Evolutionary conservation across 1,284 basidiomycete species (phyloP).

Genomic region (Apiotrichum porosum): DNA sequence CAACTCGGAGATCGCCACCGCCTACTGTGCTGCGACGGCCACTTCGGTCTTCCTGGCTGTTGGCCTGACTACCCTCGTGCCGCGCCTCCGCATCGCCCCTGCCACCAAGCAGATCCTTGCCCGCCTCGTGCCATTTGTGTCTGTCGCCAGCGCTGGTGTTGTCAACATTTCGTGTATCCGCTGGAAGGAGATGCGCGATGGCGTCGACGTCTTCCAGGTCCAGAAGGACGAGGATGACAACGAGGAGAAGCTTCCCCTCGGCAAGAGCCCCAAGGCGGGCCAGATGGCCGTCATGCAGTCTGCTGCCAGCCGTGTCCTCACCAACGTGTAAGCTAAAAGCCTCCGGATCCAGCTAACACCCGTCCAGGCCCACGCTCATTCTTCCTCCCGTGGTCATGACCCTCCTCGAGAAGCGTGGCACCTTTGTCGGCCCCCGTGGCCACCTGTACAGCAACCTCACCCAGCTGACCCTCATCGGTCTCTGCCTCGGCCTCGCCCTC

Average conservation of each 20-base stretch:
- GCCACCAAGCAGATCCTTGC: slow-evolving; percentile 44
- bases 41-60: slow-evolving; percentile 54
- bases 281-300: slow-evolving; percentile 53
- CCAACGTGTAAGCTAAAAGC: slow-evolving; percentile 50
- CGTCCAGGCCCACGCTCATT: slow-evolving; percentile 53
- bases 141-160: slow-evolving; percentile 52
- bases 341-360: background rate
- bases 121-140: slow-evolving; percentile 53
- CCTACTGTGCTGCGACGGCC: slow-evolving; percentile 53
- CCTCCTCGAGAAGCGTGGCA: slow-evolving; percentile 45
- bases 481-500: slow-evolving; percentile 52
- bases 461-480: slow-evolving; percentile 50
- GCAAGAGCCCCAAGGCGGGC: slow-evolving; percentile 51
- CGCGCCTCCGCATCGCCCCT: slow-evolving; percentile 40
- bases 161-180: slow-evolving; percentile 55
- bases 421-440: slow-evolving; percentile 48
- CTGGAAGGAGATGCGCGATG: slow-evolving; percentile 57
- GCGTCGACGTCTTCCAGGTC: slow-evolving; percentile 51
- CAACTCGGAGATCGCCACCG: slow-evolving; percentile 50
- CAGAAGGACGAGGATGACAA: slow-evolving; percentile 22
- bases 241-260: slow-evolving; percentile 46
- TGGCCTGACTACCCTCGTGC: slow-evolving; percentile 51
- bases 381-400: slow-evolving; percentile 53
- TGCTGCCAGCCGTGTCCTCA: slow-evolving; percentile 52
- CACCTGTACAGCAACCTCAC: slow-evolving; percentile 34